Evolutionary conservation across 225 moss, liverwort and hornwort genomes (phyloP), one percentile per base, ranked within the genome.

Genomic region (Antitrichia curtipendula): DNA sequence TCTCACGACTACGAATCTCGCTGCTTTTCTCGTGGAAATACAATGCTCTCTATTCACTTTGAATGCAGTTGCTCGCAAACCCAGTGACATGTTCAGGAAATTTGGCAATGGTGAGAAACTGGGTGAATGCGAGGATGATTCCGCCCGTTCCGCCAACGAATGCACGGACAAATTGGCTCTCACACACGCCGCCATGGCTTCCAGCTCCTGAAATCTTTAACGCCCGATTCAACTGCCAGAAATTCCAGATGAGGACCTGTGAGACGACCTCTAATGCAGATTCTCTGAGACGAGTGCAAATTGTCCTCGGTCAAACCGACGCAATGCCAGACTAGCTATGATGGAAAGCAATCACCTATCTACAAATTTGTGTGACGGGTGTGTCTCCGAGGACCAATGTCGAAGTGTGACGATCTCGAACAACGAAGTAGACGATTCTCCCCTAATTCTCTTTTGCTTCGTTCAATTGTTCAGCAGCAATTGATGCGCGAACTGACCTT

Each of bases 131-230:
- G 85, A 74, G 17, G 68, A 64, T 21, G 78, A 62, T 29, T 84
- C 78, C 34, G 78, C 69, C 47, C 84, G 88, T 14, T 79, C 90
- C 52, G 59, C 36, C 52, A 79, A 60, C 25, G 73, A 63, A 7
- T 80, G 88, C 59, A 86, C 79, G 57, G 63, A 71, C 32, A 88
- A 83, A 68, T 81, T 86, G 34, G 45, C 84, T 43, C 92, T 88
- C 47, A 89, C 83, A 76, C 84, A 91, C 34, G 83, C 78, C 84
- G 89, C 89, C 92, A 93, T 87, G 34, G n/a, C 79, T 58, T 25
- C 56, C 43, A 41, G 60, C 59, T 38, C 50, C 75, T 36, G 45
- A 47, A 87, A 56, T 27, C 32, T 21, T 53, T 65, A 40, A 59
- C 41, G 43, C 41, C 36, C 56, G 69, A 56, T 40, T 69, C 83